phyloP scores from a whole-genome alignment of 768 basidiomycete genomes.

The Pleurotus djamor region DNA sequence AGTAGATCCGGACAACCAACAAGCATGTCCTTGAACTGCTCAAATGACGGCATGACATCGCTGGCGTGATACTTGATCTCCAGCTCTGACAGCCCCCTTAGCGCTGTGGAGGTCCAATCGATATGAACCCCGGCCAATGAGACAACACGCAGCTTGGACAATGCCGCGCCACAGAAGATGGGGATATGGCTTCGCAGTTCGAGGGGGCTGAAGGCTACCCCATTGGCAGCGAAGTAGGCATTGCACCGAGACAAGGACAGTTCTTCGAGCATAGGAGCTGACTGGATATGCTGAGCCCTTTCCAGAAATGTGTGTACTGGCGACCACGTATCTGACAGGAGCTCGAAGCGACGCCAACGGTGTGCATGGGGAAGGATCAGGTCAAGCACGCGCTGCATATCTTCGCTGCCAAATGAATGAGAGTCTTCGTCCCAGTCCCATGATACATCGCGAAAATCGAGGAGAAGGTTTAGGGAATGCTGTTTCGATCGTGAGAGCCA shows the following conservation, averaged over 20 bases:
- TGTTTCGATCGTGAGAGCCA: constrained; percentile 44
- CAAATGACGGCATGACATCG: constrained; percentile 52
- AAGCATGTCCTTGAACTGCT: constrained; percentile 43
- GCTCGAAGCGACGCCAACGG: constrained; percentile 46
- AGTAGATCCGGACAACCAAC: constrained; percentile 36
- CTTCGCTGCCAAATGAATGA: constrained; percentile 38
- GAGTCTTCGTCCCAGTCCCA: constrained; percentile 55
- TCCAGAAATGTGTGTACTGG: constrained; percentile 54
- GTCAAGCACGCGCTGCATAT: constrained; percentile 44
- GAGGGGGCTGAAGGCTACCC: constrained; percentile 41
- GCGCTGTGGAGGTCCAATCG: constrained; percentile 42
- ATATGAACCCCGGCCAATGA: constrained; percentile 57
- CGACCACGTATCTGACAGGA: constrained; percentile 61
- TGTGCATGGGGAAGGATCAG: constrained; percentile 40
- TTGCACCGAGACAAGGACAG: constrained; percentile 55
- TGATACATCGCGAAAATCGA: constrained; percentile 57
- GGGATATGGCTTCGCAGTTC: constrained; percentile 34
- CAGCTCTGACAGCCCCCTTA: constrained; percentile 41
- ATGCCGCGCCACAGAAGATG: constrained; percentile 39
- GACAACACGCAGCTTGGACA: constrained; percentile 34
- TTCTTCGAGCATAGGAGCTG: constrained; percentile 33
- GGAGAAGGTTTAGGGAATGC: constrained; percentile 45
- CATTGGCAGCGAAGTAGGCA: constrained; percentile 47
- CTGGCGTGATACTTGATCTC: constrained; percentile 55
- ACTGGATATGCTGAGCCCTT: constrained; percentile 27